Percentiles rank a stretch among this genome's conserved stretches.
Evolutionary conservation across 257 asterid species (phyloP).

Genomic region (Petrea volubilis): DNA sequence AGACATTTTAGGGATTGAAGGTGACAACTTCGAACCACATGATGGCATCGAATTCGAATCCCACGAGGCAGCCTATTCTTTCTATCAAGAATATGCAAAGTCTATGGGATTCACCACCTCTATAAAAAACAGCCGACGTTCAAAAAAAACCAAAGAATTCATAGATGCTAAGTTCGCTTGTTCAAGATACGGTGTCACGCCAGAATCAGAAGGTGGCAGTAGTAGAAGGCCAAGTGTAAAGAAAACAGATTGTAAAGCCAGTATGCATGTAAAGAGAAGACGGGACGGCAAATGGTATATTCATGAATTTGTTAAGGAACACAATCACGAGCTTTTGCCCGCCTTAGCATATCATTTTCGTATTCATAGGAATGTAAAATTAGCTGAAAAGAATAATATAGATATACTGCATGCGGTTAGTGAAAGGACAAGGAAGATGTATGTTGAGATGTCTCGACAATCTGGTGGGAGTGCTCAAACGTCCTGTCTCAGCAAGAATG

Average conservation of each 20-base stretch:
- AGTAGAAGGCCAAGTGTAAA: slow-evolving; percentile 79
- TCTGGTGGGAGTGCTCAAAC: slow-evolving; percentile 42
- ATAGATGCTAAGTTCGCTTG: slow-evolving; percentile 97
- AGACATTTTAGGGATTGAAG: slow-evolving; percentile 45
- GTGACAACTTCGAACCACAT: slow-evolving; percentile 63
- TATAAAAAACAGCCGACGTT: slow-evolving; percentile 92
- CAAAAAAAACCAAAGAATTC: slow-evolving; percentile 92
- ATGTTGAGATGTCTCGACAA: slow-evolving; percentile 94
- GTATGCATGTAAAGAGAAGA: slow-evolving; percentile 93
- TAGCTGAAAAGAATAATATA: slow-evolving; percentile 86
- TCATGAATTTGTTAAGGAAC: slow-evolving; percentile 87
- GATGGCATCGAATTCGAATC: slow-evolving; percentile 90
- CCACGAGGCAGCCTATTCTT: slow-evolving; percentile 86
- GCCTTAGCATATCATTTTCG: slow-evolving; percentile 95
- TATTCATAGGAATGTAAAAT: slow-evolving; percentile 80
- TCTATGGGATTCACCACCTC: slow-evolving; percentile 99
- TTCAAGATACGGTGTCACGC: slow-evolving; percentile 91
- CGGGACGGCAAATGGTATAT: slow-evolving; percentile 92
- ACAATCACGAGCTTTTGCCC: slow-evolving; percentile 95
- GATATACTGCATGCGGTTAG: slow-evolving; percentile 94
- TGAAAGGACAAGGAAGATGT: slow-evolving; percentile 91
- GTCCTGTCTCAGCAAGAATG: slow-evolving; percentile 40
- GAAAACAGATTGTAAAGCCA: slow-evolving; percentile 94
- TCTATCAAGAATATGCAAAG: slow-evolving; percentile 95
- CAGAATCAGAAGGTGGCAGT: slow-evolving; percentile 78